A percentile compares a stretch with the other conserved stretches of the same genome.
Conservation (phyloP, 78 protist species). For the Pigoraptor vietnamica region DNA sequence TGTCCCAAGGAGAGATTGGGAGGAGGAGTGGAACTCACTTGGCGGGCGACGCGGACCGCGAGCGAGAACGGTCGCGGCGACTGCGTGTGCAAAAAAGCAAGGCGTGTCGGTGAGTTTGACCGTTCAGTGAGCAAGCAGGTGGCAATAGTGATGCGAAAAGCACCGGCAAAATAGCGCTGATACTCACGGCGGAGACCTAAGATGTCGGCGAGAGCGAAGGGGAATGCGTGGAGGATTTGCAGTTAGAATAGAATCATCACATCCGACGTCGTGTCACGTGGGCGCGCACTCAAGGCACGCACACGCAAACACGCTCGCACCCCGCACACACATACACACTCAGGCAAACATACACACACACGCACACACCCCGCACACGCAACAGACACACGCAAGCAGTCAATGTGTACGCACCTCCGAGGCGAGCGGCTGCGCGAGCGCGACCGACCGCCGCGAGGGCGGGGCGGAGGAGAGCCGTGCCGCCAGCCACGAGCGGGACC, state of each 20-base stretch:
- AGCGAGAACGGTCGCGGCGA: background rate
- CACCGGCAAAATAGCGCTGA: background rate
- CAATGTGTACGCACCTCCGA: background rate
- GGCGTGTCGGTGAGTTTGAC: no score
- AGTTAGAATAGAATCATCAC: no score
- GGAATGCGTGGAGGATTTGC: no score
- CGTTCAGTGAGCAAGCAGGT: background rate
- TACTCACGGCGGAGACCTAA: background rate
- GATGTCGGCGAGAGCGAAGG: background rate
- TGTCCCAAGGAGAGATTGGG: no score
- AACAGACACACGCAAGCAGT: background rate
- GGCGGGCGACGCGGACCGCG: background rate
- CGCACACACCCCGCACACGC: no score
- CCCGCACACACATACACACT: background rate
- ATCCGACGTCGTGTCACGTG: no score
- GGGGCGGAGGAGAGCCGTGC: background rate
- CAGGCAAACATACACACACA: no score
- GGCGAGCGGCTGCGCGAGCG: background rate
- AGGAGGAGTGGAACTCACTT: no score
- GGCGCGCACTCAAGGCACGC: no score
- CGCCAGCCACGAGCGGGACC: background rate
- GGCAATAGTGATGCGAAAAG: background rate
- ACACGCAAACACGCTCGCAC: background rate
- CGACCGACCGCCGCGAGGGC: background rate
- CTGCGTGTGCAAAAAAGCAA: no score